Evolutionary conservation across 2,329 filamentous ascomycete genomes (phyloP), one percentile per base, ranked within the genome.

Genomic region (Calycina marina): DNA sequence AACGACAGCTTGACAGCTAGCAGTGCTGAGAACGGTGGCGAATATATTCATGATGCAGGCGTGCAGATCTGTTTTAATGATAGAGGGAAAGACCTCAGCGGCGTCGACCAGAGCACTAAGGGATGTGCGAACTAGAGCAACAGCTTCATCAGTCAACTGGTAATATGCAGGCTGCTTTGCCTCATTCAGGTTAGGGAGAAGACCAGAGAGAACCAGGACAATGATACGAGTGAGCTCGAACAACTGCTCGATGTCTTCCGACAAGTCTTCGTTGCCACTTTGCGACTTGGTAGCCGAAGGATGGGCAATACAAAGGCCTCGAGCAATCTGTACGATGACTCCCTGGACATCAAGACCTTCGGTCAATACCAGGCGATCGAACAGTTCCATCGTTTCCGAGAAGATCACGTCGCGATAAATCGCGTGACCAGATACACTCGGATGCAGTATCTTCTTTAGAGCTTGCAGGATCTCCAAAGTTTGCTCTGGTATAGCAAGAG

Each of bases 31-130:
- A 36, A 93, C 90, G 0, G 85, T 93, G 33, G 83, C 80, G 51
- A 96, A 94, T 34, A 96, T 93, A 59, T 98, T 86, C 30, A 98
- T 71, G 44, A 96, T 93, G 50, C 88, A 96, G 24, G 90, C 88
- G 51, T 96, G 85, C 5, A 98, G 67, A 53, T 98, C 90, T 6
- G 85, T 88, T 52, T 90, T 90, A 61, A 98, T 98, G 47, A 98
- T 86, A 2, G 82, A 75, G 0, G 92, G 92, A 57, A 98, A 98
- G 11, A 96, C 85, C 40, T 92, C 83, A 5, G 90, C 86, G 1
- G 90, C 86, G 50, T 96, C 84, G 3, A 96, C 90, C 2, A 98
- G 70, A 1, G 90, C 83, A 38, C 86, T 80, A 2, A 98, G 65
- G 1, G 84, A 77, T 2, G 80, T 74, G 14, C 76, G 75, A 30